These are phyloP conservation scores for Aegilops tauschii DNA, from an alignment of 176 grass and related monocot species.

Conservation along the genomic window DNA sequence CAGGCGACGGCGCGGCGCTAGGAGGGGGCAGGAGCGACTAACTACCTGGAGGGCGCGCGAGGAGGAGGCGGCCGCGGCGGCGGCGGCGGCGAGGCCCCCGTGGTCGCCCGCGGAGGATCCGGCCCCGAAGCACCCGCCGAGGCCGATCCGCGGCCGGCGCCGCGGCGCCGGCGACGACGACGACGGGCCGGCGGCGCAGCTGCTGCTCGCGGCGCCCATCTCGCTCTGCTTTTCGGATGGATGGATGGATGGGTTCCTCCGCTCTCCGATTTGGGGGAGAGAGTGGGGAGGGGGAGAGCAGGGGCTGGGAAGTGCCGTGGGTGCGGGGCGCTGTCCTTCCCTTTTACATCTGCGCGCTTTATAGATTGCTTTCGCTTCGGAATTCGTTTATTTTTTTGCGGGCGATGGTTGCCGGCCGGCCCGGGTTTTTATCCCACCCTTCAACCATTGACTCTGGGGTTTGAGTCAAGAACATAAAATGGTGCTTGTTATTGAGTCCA, in stretches of 20 bases:
- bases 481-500: neutral
- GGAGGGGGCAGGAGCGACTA: neutral
- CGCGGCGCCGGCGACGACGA: conserved; percentile 14
- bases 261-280: neutral
- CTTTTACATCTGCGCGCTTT: conserved; percentile 20
- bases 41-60: conserved; percentile 45
- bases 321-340: conserved; percentile 2
- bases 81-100: conserved; percentile 10
- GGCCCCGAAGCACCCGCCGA: conserved; percentile 65
- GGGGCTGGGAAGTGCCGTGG: conserved; percentile 28
- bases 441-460: neutral
- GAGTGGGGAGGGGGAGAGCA: neutral
- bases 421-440: neutral
- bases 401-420: neutral
- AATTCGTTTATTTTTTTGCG: neutral
- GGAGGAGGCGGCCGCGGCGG: conserved; percentile 20
- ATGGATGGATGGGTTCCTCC: neutral
- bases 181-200: conserved; percentile 32
- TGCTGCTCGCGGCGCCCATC: conserved; percentile 93
- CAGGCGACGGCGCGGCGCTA: no score
- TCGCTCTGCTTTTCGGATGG: neutral
- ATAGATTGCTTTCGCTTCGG: neutral
- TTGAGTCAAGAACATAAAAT: neutral
- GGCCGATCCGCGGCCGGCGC: conserved; percentile 40
- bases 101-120: conserved; percentile 36